Evolutionary conservation across 139 green algal species (phyloP), one percentile per base, ranked within the genome.

Genomic region (Chlamydomonas sp.): DNA sequence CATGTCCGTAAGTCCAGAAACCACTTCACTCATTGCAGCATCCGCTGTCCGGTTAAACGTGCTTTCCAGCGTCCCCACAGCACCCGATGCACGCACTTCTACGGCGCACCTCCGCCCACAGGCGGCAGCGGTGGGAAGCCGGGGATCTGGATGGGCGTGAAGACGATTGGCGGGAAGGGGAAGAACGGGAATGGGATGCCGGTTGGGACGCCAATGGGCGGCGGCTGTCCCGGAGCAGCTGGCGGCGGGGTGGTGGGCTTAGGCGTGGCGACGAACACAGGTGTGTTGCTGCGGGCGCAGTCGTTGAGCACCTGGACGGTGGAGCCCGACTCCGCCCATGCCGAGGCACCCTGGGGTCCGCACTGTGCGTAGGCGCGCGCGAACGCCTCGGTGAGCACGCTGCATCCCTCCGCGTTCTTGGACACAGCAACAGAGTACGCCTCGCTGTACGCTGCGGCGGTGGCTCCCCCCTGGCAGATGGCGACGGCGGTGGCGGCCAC

Each of bases 401-500:
- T 80, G 73, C 83, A 88, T 62, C 83, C 83, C n/a, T 88, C 66
- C 5, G 83, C 58, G 83, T 88, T 88, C 4, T 9, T 8, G 14
- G 62, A 73, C 62, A 88, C 76, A 62, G 83, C 83, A 0, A 88
- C 74, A 8, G 10, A 60, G 83, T 76, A 88, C 62, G 83, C 83
- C 73, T 81, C 61, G 5, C 4, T 10, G 63, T 81, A 88, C n/a
- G 83, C 83, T 31, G 1, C 31, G 57, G 83, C 83, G 66, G 14
- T 20, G 73, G 72, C 73, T 73, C 83, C 83, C 62, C 83, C 83
- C 17, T 57, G 81, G 73, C 83, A 88, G 73, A 88, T 75, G 62
- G 73, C 83, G 3, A 80, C 73, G 62, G 83, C 83, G 73, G 83
- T 88, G 62, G 83, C 83, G 57, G 68, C 17, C 10, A 88, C 83